Percentiles rank a stretch among this genome's conserved stretches.
These are phyloP conservation scores for Vigna hirtella DNA, from an alignment of 306 rosid genomes.

Conservation along the genomic window DNA sequence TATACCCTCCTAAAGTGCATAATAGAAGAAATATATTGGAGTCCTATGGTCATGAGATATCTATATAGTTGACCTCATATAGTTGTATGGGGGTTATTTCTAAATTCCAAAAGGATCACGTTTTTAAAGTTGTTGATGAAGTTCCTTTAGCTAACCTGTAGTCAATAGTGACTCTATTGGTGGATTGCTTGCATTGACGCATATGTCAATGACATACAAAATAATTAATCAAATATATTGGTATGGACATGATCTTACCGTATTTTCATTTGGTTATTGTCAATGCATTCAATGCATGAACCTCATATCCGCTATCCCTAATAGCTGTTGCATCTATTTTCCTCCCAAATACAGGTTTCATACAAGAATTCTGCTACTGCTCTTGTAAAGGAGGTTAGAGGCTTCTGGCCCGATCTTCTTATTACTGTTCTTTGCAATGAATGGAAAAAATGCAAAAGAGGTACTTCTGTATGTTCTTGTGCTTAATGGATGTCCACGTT, in stretches of 20 bases:
- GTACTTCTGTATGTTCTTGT: constrained; percentile 46
- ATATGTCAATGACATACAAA: constrained; percentile 19
- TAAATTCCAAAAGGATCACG: background rate
- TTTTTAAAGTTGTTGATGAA: constrained; percentile 16
- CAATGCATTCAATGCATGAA: constrained; percentile 9
- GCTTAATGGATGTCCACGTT: constrained; percentile 23
- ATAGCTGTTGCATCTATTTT: constrained; percentile 33
- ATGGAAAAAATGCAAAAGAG: constrained; percentile 92
- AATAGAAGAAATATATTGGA: background rate
- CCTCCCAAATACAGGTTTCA: constrained; percentile 64
- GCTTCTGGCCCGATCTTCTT: constrained; percentile 84
- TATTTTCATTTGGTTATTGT: constrained; percentile 36
- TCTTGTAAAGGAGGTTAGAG: constrained; percentile 74
- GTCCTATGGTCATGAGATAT: background rate
- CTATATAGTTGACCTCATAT: background rate
- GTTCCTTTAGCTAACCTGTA: constrained; percentile 17
- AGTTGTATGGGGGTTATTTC: constrained; percentile 6
- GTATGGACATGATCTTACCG: constrained; percentile 1
- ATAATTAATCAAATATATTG: constrained; percentile 28
- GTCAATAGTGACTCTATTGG: constrained; percentile 5
- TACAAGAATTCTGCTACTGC: constrained; percentile 65
- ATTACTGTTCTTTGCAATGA: constrained; percentile 70
- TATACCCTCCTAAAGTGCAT: background rate
- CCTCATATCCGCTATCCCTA: constrained; percentile 20
- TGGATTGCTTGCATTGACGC: constrained; percentile 20